Conservation (phyloP, 2,329 filamentous ascomycete species). For the Ceratocystis alfenasii region DNA sequence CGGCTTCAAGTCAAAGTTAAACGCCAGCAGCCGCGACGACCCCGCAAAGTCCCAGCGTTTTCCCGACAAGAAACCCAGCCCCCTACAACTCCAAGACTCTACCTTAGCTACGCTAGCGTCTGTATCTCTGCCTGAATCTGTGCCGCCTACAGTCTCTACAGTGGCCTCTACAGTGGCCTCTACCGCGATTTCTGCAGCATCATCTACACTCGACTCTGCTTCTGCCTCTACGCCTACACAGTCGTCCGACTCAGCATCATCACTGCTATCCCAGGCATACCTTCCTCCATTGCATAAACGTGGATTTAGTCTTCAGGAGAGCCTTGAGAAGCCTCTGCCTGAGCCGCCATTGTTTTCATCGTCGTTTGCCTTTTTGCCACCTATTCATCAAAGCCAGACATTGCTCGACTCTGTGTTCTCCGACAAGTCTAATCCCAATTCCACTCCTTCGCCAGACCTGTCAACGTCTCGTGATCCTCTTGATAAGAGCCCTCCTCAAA, state of each 20-base stretch:
- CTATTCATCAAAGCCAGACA: conserved; percentile 19
- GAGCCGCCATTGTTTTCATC: conserved; percentile 35
- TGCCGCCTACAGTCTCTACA: conserved; percentile 22
- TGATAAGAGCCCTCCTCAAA: not conserved
- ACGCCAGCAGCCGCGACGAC: conserved; percentile 34
- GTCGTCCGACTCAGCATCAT: conserved; percentile 22
- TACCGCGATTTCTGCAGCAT: conserved; percentile 19
- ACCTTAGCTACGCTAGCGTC: not conserved
- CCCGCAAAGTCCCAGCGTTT: conserved; percentile 28
- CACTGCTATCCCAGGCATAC: not conserved
- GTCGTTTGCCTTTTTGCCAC: conserved; percentile 24
- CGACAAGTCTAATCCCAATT: not conserved
- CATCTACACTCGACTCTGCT: not conserved
- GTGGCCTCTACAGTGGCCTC: conserved; percentile 15
- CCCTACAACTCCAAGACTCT: conserved; percentile 30
- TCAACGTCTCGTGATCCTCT: not conserved
- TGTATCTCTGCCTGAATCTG: not conserved
- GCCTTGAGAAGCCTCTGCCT: conserved; percentile 46
- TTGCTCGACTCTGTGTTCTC: conserved; percentile 14
- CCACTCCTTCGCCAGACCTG: conserved; percentile 26
- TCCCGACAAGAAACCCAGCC: conserved; percentile 18
- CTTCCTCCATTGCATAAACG: conserved; percentile 24
- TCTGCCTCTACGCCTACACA: conserved; percentile 22
- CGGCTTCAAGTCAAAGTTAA: conserved; percentile 32
- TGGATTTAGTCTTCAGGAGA: conserved; percentile 43